Conservation (phyloP, 768 basidiomycete species). For the Leccinum broughii region DNA sequence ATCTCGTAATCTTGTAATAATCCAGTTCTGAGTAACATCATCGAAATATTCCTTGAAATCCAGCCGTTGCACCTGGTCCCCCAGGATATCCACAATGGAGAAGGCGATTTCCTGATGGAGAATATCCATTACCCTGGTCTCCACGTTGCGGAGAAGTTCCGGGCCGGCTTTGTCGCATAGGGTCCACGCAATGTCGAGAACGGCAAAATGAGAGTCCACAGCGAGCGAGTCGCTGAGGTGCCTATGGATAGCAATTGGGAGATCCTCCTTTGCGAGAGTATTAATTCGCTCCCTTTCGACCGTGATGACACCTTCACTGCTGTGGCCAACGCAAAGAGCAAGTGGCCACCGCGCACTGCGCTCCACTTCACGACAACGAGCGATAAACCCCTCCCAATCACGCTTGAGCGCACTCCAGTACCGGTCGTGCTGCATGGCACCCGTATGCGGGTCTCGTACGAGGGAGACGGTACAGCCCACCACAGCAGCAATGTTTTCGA, state of each 20-base stretch:
- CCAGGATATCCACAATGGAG: slow-evolving; percentile 71
- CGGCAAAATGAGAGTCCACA: slow-evolving; percentile 52
- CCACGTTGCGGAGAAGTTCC: slow-evolving; percentile 54
- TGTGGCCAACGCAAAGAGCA: slow-evolving; percentile 50
- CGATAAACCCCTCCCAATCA: slow-evolving; percentile 96
- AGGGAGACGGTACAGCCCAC: slow-evolving; percentile 86
- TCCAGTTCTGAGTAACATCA: slow-evolving; percentile 60
- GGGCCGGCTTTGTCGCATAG: slow-evolving; percentile 61
- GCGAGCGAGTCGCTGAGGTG: slow-evolving; percentile 45
- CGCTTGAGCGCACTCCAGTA: slow-evolving; percentile 85
- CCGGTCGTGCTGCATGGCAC: slow-evolving; percentile 71
- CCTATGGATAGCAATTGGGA: slow-evolving; percentile 59
- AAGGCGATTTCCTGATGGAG: slow-evolving; percentile 78
- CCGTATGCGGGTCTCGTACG: slow-evolving; percentile 72
- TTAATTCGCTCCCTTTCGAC: slow-evolving; percentile 80
- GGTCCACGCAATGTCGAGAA: slow-evolving; percentile 65
- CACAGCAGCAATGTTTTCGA: slow-evolving; percentile 76
- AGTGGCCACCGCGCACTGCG: slow-evolving; percentile 82
- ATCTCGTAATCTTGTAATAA: slow-evolving; percentile 57
- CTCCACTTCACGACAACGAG: slow-evolving; percentile 88
- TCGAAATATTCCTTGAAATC: slow-evolving; percentile 58
- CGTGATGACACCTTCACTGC: slow-evolving; percentile 51
- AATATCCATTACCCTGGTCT: slow-evolving; percentile 59
- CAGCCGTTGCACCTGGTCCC: slow-evolving; percentile 58
- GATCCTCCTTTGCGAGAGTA: slow-evolving; percentile 61